phyloP scores from a whole-genome alignment of 495 filamentous ascomycete species.

The Aspergillus saccharolyticus region DNA sequence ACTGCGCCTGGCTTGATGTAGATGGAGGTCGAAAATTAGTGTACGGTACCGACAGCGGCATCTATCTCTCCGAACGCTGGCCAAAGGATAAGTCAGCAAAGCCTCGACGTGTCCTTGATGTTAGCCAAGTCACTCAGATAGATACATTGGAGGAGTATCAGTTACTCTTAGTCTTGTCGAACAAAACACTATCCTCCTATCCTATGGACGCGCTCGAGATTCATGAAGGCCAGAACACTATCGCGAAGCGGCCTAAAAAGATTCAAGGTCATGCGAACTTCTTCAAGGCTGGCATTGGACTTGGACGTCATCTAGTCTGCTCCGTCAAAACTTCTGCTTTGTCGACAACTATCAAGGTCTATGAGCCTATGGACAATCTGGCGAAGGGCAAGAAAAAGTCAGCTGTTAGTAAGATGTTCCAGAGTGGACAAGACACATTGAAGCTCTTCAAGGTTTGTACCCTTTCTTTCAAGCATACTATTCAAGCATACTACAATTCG shows the following conservation, averaged over 20 bases:
- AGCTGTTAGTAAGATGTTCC: conserved; percentile 91
- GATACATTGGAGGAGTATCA: conserved; percentile 94
- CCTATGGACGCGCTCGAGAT: conserved; percentile 79
- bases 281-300: conserved; percentile 94
- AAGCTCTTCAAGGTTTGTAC: conserved; percentile 79
- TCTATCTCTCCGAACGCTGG: conserved; percentile 85
- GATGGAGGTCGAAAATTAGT: conserved; percentile 95
- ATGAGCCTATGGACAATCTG: conserved; percentile 90
- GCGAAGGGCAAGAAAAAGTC: conserved; percentile 85
- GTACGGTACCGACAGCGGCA: conserved; percentile 87
- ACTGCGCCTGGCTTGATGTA: conserved; percentile 25
- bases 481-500: too few relatives aligned
- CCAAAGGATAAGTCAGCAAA: conserved; percentile 72
- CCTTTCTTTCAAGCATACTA: conserved; percentile 1
- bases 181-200: conserved; percentile 85
- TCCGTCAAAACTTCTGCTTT: conserved; percentile 87
- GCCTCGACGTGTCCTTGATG: conserved; percentile 81
- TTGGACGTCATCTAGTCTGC: conserved; percentile 90
- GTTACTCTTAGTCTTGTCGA: conserved; percentile 84
- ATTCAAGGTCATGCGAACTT: conserved; percentile 97
- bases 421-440: conserved; percentile 84
- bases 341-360: conserved; percentile 94
- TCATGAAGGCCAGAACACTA: conserved; percentile 62
- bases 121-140: conserved; percentile 83
- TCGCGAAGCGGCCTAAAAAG: conserved; percentile 88